Percentiles rank a stretch among this genome's conserved stretches.
Conservation (phyloP, 75 land plant species). For the Ceratopteris richardii region DNA sequence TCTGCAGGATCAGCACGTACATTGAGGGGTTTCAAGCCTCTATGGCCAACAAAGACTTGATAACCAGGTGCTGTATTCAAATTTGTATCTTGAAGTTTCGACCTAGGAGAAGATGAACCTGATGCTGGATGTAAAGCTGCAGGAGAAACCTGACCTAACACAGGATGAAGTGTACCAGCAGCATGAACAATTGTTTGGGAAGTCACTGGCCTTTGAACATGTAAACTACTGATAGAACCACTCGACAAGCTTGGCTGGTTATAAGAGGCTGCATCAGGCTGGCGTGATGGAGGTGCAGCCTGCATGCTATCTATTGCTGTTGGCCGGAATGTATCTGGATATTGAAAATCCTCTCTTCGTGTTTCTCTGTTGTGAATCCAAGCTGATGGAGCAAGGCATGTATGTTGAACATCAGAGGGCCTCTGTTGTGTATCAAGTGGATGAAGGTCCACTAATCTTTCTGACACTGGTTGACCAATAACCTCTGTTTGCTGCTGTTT, state of each 20-base stretch:
- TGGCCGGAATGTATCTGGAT: background rate
- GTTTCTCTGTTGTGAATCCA: background rate
- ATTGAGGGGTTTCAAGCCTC: background rate
- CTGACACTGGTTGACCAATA: no score
- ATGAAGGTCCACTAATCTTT: no score
- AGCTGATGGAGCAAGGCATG: background rate
- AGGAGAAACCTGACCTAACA: background rate
- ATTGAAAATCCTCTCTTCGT: constrained; percentile 1
- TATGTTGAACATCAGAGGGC: no score
- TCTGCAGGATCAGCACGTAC: background rate
- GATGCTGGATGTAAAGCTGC: background rate
- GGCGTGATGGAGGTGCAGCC: background rate
- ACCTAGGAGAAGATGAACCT: background rate
- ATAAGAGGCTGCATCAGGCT: background rate
- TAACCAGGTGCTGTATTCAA: no score
- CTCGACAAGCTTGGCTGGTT: background rate
- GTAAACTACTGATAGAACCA: background rate
- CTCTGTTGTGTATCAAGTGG: no score
- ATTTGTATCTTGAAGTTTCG: background rate
- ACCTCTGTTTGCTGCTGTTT: no score
- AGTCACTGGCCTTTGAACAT: background rate
- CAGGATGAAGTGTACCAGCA: no score
- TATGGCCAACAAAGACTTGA: no score
- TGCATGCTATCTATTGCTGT: background rate
- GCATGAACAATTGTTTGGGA: background rate